These are phyloP conservation scores for Sphagnum magellanicum DNA, from an alignment of 228 moss, liverwort and hornwort species.

Conservation along the genomic window DNA sequence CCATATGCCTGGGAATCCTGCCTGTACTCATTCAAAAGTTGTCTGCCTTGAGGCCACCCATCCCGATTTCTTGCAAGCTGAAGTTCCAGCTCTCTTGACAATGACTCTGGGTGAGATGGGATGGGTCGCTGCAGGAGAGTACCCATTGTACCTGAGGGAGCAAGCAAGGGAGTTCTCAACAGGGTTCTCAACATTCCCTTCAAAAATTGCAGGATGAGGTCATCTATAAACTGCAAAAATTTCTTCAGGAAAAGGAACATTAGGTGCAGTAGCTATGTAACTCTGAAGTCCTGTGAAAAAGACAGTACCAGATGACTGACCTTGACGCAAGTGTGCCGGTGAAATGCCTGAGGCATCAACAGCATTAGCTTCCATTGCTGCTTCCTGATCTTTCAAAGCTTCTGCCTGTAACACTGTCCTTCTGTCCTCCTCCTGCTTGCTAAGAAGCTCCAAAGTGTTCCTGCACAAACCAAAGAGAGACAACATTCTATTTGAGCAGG, in stretches of 20 bases:
- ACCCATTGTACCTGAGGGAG: constrained; percentile 27
- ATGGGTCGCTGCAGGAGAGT: constrained; percentile 30
- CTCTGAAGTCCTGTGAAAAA: constrained; percentile 29
- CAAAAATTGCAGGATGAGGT: too few species aligned
- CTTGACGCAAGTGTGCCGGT: constrained; percentile 77
- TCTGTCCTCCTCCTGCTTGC: constrained; percentile 67
- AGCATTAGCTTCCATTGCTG: constrained; percentile 41
- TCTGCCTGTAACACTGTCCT: constrained; percentile 37
- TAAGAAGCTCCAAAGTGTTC: constrained; percentile 85
- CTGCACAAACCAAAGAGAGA: constrained; percentile 18
- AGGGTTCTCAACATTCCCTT: too few species aligned
- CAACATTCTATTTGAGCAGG: too few species aligned
- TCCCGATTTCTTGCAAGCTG: constrained; percentile 40
- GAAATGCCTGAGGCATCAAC: constrained; percentile 62
- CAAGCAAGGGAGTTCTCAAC: too few species aligned
- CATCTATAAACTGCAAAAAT: too few species aligned
- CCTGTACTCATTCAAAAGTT: constrained; percentile 37
- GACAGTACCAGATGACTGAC: constrained; percentile 46
- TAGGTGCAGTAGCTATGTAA: too few species aligned
- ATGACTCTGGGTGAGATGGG: constrained; percentile 42
- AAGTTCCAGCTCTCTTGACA: constrained; percentile 39
- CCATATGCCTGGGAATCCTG: constrained; percentile 39
- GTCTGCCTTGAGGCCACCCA: constrained; percentile 42
- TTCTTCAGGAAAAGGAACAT: too few species aligned
- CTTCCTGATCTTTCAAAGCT: constrained; percentile 49